These are phyloP conservation scores for Phytopythium montanum DNA, from an alignment of 352 stramenopile genomes.

Conservation along the genomic window DNA sequence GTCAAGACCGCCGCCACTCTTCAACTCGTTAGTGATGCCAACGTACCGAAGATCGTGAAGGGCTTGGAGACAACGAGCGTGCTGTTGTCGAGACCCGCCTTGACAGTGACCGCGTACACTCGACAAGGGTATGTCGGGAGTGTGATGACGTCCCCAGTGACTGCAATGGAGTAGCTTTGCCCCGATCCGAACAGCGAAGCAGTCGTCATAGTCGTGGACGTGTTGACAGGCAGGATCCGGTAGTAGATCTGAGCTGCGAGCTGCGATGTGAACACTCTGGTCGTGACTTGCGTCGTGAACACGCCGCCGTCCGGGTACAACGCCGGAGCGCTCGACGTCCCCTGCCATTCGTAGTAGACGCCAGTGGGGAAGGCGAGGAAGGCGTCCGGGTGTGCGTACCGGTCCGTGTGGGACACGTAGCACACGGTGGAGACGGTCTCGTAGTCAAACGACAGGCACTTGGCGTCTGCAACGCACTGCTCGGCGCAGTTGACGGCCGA, in stretches of 20 bases:
- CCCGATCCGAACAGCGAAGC: constrained; percentile 21
- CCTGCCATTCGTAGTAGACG: constrained; percentile 81
- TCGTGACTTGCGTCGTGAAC: constrained; percentile 51
- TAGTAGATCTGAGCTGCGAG: constrained; percentile 62
- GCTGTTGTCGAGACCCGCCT: constrained; percentile 57
- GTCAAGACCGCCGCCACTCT: not conserved
- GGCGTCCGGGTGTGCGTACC: constrained; percentile 54
- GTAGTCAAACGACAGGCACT: constrained; percentile 74
- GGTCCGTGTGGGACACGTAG: constrained; percentile 73
- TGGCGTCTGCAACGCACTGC: constrained; percentile 36
- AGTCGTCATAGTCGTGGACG: constrained; percentile 10
- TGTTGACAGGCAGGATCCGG: constrained; percentile 25
- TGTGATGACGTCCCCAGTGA: constrained; percentile 43
- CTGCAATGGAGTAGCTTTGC: constrained; percentile 22
- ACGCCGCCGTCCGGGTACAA: constrained; percentile 55
- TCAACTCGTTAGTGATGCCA: not conserved
- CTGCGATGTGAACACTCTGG: constrained; percentile 52
- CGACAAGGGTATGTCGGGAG: constrained; percentile 55
- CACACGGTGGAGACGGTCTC: constrained; percentile 51
- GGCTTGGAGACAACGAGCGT: constrained; percentile 39
- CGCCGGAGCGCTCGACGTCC: constrained; percentile 33
- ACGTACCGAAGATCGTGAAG: constrained; percentile 59
- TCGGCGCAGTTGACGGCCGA: constrained; percentile 35
- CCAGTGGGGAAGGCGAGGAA: constrained; percentile 66
- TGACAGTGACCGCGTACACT: constrained; percentile 59